phyloP scores from a whole-genome alignment of 2,329 filamentous ascomycete genomes.

The Pestalotiopsis sp. region DNA sequence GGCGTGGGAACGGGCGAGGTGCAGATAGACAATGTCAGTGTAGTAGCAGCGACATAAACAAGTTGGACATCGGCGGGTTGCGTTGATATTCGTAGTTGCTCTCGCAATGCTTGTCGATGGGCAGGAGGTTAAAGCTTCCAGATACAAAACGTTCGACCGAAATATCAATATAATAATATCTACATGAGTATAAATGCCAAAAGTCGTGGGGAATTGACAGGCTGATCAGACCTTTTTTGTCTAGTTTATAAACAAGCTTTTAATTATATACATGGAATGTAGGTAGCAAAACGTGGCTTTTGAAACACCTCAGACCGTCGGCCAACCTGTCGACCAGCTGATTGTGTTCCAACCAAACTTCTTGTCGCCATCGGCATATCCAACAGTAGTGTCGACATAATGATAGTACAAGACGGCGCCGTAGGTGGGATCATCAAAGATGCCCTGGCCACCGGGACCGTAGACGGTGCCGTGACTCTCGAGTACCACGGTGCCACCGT shows the following conservation, averaged over 20 bases:
- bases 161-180: no score
- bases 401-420: constrained; percentile 66
- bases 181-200: no score
- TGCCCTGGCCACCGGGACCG: constrained; percentile 64
- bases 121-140: no score
- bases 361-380: constrained; percentile 43
- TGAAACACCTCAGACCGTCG: constrained; percentile 30
- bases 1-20: background rate
- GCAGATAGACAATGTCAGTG: background rate
- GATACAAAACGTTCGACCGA: no score
- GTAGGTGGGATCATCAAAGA: constrained; percentile 49
- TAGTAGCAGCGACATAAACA: background rate
- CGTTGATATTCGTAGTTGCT: no score
- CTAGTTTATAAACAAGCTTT: background rate
- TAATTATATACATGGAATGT: background rate
- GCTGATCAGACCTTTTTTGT: no score
- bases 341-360: constrained; percentile 55
- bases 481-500: constrained; percentile 61
- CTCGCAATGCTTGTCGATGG: no score
- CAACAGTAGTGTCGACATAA: constrained; percentile 45
- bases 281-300: background rate
- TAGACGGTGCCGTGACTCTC: constrained; percentile 60
- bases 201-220: no score
- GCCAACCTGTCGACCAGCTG: constrained; percentile 52
- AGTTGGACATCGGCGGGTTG: no score